phyloP scores from a whole-genome alignment of 2,329 filamentous ascomycete genomes.

The Diaporthe sp. region DNA sequence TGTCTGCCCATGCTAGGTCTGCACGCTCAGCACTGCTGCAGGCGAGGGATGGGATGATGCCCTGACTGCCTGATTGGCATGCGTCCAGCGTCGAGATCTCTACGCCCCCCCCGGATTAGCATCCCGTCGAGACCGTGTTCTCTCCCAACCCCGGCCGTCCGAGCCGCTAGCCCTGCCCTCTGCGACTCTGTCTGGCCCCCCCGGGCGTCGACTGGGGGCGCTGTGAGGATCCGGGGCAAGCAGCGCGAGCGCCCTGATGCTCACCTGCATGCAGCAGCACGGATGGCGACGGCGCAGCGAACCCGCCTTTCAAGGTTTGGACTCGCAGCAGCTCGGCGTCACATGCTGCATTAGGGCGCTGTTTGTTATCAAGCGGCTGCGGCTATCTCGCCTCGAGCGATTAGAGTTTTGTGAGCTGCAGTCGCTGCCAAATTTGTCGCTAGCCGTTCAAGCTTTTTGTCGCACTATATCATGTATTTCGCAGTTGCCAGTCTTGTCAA shows the following conservation, averaged over 20 bases:
- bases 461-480: conserved; percentile 23
- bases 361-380: conserved; percentile 8
- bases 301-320: conserved; percentile 24
- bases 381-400: conserved; percentile 33
- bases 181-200: neutral
- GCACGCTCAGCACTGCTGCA: neutral
- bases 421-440: neutral
- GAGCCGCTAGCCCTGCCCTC: conserved; percentile 11
- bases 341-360: conserved; percentile 26
- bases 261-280: conserved; percentile 12
- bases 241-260: conserved; percentile 1
- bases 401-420: conserved; percentile 1
- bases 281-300: conserved; percentile 26
- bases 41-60: conserved; percentile 8
- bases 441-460: conserved; percentile 20
- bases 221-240: conserved; percentile 9
- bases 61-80: conserved; percentile 6
- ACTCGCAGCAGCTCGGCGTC: conserved; percentile 25
- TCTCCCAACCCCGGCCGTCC: neutral
- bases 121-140: conserved; percentile 3
- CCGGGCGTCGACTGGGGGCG: neutral
- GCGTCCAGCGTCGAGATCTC: conserved; percentile 11
- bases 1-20: neutral
- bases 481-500: neutral
- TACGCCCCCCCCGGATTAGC: neutral